Evolutionary conservation across 306 rosid species (phyloP).

Genomic region (Quercus agrifolia): DNA sequence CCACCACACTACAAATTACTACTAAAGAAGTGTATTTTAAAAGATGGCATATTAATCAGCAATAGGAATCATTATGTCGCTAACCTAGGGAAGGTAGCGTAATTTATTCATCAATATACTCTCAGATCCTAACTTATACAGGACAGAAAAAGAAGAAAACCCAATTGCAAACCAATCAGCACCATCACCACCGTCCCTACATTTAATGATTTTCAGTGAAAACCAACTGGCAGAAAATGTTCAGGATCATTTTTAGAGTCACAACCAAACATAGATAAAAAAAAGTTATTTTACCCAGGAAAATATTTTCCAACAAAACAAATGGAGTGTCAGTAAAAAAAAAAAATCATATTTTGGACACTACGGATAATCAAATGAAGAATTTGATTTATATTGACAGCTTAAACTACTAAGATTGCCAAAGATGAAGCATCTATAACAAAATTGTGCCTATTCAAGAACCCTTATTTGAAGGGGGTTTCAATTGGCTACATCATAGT

Average conservation of each 20-base stretch:
- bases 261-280: too few species aligned
- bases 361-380: background rate
- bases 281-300: too few species aligned
- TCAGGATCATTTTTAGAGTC: too few species aligned
- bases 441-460: background rate
- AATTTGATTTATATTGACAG: background rate
- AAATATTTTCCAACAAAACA: too few species aligned
- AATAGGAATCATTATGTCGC: background rate
- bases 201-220: too few species aligned
- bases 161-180: background rate
- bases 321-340: too few species aligned
- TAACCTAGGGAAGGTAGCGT: background rate
- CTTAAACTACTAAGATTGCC: background rate
- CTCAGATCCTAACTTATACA: background rate
- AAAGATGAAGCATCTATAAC: background rate
- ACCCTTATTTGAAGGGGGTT: background rate
- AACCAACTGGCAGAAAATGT: too few species aligned
- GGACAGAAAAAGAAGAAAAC: background rate
- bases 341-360: too few species aligned
- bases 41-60: too few species aligned
- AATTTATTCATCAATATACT: background rate
- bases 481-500: background rate
- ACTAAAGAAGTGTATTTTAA: too few species aligned
- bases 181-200: too few species aligned
- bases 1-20: too few species aligned